Evolutionary conservation across 2,329 filamentous ascomycete species (phyloP), one percentile per base, ranked within the genome.

Genomic region (Cytospora chrysosperma): DNA sequence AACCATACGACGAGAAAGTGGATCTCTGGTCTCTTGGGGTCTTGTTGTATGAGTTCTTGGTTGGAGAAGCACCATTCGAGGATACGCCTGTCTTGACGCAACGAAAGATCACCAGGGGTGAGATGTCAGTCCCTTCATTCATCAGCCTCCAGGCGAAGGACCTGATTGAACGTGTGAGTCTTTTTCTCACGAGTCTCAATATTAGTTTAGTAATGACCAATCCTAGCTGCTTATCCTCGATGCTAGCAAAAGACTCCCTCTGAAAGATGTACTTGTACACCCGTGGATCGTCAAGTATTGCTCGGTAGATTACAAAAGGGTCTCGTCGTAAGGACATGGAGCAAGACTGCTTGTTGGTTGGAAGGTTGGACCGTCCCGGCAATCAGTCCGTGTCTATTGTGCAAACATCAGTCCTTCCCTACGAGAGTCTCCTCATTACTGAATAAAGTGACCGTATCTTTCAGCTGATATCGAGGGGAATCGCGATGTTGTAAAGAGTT

Each of bases 81-180:
- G 62, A 64, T 24, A 56, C 62, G 24, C 28, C 37, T 52, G 62
- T 32, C 4, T 62, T 62, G 59, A 62, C 62, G 43, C 53, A 50
- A 1, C 40, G 59, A 24, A 61, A n/a, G 43, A 64, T 64, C 26
- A 43, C 49, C 26, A 56, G 27, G 19, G 56, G 50, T 1, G 62
- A 64, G 8, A 52, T 64, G 59, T 40, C 17, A 12, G 37, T 62
- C 6, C 62, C 59, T 0, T 81, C 79, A 8, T 89, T 87, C 66
- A 82, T 90, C 55, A 88, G 85, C 68, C 71, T 83, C 0, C 87
- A 89, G 71, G 87, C 86, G 10, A 84, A 77, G 68, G 86, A 59
- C 17, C 30, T 63, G 7, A 57, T 63, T n/a, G 10, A 59, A 59
- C 43, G 56, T 59, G 1, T 4, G 47, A 28, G 43, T 37, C 21